Conservation (phyloP, 805 yeast species). For the Candida multigemmis region DNA sequence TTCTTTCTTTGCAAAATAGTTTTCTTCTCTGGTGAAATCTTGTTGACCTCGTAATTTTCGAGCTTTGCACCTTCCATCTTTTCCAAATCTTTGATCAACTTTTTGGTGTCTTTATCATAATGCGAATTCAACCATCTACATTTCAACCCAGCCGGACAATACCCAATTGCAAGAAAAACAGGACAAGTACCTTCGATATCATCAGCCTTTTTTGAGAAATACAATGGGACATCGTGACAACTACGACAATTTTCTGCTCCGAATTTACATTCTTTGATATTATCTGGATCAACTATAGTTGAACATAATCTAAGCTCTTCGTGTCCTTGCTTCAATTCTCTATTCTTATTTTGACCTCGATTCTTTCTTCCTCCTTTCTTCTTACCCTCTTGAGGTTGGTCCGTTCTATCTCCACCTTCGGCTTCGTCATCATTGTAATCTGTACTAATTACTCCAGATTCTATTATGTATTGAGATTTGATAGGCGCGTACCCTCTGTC, state of each 20-base stretch:
- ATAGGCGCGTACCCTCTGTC: slow-evolving; percentile 65
- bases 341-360: slow-evolving; percentile 77
- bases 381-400: slow-evolving; percentile 18
- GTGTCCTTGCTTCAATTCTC: slow-evolving; percentile 63
- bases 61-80: slow-evolving; percentile 22
- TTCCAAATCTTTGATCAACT: slow-evolving; percentile 35
- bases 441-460: slow-evolving; percentile 34
- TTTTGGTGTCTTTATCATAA: slow-evolving; percentile 36
- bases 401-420: slow-evolving; percentile 32
- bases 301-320: slow-evolving; percentile 63
- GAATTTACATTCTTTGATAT: slow-evolving; percentile 41
- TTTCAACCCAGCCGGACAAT: slow-evolving; percentile 86
- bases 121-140: slow-evolving; percentile 88
- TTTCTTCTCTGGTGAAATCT: slow-evolving; percentile 39
- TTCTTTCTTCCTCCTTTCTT: slow-evolving; percentile 34
- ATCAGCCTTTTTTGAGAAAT: slow-evolving; percentile 53
- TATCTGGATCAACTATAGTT: slow-evolving; percentile 47
- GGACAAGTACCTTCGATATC: slow-evolving; percentile 83
- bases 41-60: slow-evolving; percentile 54
- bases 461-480: slow-evolving; percentile 60
- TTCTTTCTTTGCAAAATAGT: slow-evolving; percentile 49
- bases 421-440: slow-evolving; percentile 36
- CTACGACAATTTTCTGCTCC: slow-evolving; percentile 68
- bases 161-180: slow-evolving; percentile 70
- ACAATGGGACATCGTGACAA: slow-evolving; percentile 64